Conservation (phyloP, 257 asterid species). For the Solanum lycopersicoides region DNA sequence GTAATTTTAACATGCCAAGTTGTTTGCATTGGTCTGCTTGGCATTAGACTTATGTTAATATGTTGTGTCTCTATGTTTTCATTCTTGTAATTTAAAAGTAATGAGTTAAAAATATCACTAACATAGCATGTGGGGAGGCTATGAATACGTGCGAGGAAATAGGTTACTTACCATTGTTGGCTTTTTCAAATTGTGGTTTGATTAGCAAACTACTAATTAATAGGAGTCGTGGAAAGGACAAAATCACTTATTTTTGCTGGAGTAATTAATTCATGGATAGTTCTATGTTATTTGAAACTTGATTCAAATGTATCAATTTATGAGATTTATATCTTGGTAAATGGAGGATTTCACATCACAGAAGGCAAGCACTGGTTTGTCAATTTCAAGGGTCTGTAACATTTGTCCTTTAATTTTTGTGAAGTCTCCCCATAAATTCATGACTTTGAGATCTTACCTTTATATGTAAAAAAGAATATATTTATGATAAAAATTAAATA, state of each 20-base stretch:
- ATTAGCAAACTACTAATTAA: neutral
- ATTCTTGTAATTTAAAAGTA: neutral
- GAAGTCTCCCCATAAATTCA: no score
- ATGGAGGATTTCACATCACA: neutral
- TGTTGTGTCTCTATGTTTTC: neutral
- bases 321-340: neutral
- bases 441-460: no score
- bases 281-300: neutral
- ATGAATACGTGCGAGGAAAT: neutral
- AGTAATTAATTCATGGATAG: neutral
- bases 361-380: neutral
- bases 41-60: neutral
- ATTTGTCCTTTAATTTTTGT: neutral
- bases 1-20: no score
- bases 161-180: neutral
- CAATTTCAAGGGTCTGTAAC: neutral
- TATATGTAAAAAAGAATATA: no score
- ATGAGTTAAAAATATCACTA: neutral
- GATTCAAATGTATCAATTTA: neutral
- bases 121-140: neutral
- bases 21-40: no score
- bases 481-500: no score
- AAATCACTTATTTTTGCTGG: neutral
- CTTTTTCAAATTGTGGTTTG: neutral
- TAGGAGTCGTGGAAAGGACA: neutral